Base-by-base conservation (phyloP, 305 asterid genomes). In the Petunia hybrid region DNA sequence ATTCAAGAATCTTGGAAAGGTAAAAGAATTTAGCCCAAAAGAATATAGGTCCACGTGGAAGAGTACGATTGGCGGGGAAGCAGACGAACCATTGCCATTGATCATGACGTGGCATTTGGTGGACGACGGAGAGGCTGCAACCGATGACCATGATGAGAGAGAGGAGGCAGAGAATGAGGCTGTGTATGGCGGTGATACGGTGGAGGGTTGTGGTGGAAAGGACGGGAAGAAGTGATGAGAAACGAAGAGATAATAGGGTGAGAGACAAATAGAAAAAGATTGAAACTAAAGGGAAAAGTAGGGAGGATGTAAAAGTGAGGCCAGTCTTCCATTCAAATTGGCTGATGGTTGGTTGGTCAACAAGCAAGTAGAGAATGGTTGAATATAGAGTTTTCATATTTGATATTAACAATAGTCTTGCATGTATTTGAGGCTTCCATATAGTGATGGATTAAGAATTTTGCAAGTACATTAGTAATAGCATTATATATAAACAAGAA, bases 21-120 rank as follows among this genome's bases (percentile, higher is more conserved):
- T 93, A 93, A 87, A 91, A 91, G 0, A 93, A 87, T 85, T 91
- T 92, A 42, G 92, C 98, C 97, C 94, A 94, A 87, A 94, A 94
- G 87, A 92, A 94, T 0, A 90, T 82, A 13, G 97, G 92, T 4
- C 97, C 97, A 7, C 83, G 85, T 2, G 93, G 89, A 39, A 88
- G 92, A 41, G 93, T 89, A 7, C 5, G 70, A 77, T 75, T 56
- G 77, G 82, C 10, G 3, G 97, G 97, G 87, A 94, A 94, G 87
- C 97, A 94, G 82, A 94, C 65, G 40, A 92, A 45, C 97, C 94
- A 94, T 36, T 81, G 83, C 83, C 85, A 89, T 0, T 22, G 31
- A 57, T 76, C 80, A 46, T 78, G 35, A 4, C 82, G 82, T 56
- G 94, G 97, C 80, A 90, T 88, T 59, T 91, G 97, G 87, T 82